These are phyloP conservation scores for Candida neerlandica DNA, from an alignment of 1,139 yeast genomes.

Conservation along the genomic window DNA sequence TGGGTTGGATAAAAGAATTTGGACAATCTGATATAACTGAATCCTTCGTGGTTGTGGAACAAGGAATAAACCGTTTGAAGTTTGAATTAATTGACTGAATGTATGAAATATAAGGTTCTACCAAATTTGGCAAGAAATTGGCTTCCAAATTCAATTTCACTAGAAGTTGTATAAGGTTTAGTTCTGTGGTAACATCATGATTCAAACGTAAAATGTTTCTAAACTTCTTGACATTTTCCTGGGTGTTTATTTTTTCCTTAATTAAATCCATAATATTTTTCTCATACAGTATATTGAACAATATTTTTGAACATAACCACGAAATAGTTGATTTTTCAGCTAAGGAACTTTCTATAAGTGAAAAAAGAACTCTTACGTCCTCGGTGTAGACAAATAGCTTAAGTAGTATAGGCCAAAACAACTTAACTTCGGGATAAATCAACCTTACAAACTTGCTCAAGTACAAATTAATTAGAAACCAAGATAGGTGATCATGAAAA, in stretches of 20 bases:
- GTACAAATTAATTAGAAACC: slow-evolving; percentile 11
- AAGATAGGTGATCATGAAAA: slow-evolving; percentile 9
- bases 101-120: slow-evolving; percentile 14
- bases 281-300: slow-evolving; percentile 6
- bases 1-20: slow-evolving; percentile 19
- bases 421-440: slow-evolving; percentile 7
- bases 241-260: slow-evolving; percentile 4
- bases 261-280: not conserved
- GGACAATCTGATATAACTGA: slow-evolving; percentile 4
- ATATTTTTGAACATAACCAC: slow-evolving; percentile 11
- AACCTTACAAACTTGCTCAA: slow-evolving; percentile 7
- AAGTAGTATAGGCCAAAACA: slow-evolving; percentile 12
- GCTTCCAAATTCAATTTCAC: slow-evolving; percentile 4
- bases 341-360: slow-evolving; percentile 8
- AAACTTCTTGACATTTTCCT: slow-evolving; percentile 9
- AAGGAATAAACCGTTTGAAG: slow-evolving; percentile 19
- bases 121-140: slow-evolving; percentile 9
- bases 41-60: slow-evolving; percentile 8
- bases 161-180: slow-evolving; percentile 14
- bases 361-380: slow-evolving; percentile 6
- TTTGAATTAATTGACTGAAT: slow-evolving; percentile 17
- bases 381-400: slow-evolving; percentile 4
- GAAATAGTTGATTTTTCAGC: slow-evolving; percentile 1
- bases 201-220: slow-evolving; percentile 11
- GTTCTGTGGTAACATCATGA: slow-evolving; percentile 16